Conservation (phyloP, 768 basidiomycete species). For the Nevesoporus exiguus region DNA sequence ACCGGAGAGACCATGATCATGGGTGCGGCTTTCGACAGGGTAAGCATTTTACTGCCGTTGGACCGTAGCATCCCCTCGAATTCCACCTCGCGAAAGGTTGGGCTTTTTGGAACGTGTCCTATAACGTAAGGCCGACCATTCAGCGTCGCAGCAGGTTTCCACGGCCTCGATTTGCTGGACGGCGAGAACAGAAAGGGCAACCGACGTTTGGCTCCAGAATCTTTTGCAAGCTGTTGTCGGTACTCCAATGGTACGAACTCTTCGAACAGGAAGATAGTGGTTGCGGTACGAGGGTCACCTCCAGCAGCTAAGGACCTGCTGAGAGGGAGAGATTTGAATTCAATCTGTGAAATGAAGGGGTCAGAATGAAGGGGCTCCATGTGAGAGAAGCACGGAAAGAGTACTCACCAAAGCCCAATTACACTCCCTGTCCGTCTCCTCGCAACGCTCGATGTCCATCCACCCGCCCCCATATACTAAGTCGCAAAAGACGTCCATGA, state of each 20-base stretch:
- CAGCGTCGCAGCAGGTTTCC: conserved; percentile 80
- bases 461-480: conserved; percentile 81
- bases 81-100: conserved; percentile 62
- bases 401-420: conserved; percentile 84
- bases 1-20: conserved; percentile 23
- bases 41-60: conserved; percentile 42
- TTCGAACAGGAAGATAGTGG: conserved; percentile 80
- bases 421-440: conserved; percentile 75
- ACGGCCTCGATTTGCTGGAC: conserved; percentile 46
- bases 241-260: conserved; percentile 92
- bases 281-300: conserved; percentile 67
- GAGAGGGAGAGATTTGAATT: conserved; percentile 76
- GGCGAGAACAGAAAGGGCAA: conserved; percentile 67
- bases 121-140: conserved; percentile 75
- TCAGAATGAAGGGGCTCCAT: conserved; percentile 3
- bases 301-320: conserved; percentile 16
- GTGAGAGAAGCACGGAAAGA: conserved; percentile 4
- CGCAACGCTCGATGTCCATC: conserved; percentile 72
- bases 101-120: conserved; percentile 53
- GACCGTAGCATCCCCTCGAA: conserved; percentile 73
- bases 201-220: conserved; percentile 52
- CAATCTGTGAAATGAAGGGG: conserved; percentile 55
- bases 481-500: conserved; percentile 84
- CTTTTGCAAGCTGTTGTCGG: conserved; percentile 64
- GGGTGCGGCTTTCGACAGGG: conserved; percentile 29